A percentile compares a stretch with the other conserved stretches of the same genome.
Evolutionary conservation across 805 yeast genomes (phyloP).

Genomic region (Yarrowia sp.): DNA sequence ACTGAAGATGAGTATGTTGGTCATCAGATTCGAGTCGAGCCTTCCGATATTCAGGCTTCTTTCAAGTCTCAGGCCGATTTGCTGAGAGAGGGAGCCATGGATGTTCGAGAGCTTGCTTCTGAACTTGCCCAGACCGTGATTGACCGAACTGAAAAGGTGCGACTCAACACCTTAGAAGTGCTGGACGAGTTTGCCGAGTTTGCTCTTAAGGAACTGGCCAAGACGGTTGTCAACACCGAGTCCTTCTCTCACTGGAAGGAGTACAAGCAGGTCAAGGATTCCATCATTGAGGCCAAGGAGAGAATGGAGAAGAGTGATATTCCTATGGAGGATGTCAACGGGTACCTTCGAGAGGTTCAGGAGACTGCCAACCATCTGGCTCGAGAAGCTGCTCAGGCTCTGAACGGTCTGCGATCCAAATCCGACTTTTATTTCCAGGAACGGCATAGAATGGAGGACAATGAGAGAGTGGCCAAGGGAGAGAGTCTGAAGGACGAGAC

Average conservation of each 20-base stretch:
- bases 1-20: conserved; percentile 7
- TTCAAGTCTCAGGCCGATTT: conserved; percentile 33
- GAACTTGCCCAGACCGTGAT: conserved; percentile 32
- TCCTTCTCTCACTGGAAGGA: conserved; percentile 42
- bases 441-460: conserved; percentile 28
- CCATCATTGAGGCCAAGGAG: conserved; percentile 44
- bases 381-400: conserved; percentile 46
- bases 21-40: conserved; percentile 24
- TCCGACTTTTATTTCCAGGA: conserved; percentile 34
- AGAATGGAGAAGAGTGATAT: conserved; percentile 41
- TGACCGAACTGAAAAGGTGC: conserved; percentile 32
- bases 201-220: conserved; percentile 45
- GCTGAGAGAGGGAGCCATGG: conserved; percentile 33
- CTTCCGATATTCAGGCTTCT: conserved; percentile 29
- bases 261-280: conserved; percentile 46
- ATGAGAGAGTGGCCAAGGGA: conserved; percentile 29
- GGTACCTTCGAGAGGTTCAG: conserved; percentile 44
- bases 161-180: conserved; percentile 44
- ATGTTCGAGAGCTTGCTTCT: conserved; percentile 32
- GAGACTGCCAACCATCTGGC: conserved; percentile 46
- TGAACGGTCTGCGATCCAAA: conserved; percentile 32
- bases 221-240: conserved; percentile 26
- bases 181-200: conserved; percentile 51
- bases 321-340: conserved; percentile 43
- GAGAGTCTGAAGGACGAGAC: conserved; percentile 34